These are phyloP conservation scores for Metschnikowia gelsemii DNA, from an alignment of 805 yeast species.

Conservation along the genomic window DNA sequence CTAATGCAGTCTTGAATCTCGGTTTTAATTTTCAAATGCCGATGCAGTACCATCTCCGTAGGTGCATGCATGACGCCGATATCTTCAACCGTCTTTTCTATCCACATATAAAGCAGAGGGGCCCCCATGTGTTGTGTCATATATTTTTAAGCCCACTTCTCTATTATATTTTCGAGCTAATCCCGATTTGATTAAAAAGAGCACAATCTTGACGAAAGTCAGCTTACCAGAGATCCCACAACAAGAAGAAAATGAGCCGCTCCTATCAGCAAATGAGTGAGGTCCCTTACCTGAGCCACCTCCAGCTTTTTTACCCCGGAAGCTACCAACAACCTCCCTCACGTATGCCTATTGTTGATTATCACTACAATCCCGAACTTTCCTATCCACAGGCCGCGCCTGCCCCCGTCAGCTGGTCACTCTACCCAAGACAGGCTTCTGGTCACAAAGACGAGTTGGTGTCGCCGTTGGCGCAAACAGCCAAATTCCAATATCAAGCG, in stretches of 20 bases:
- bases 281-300: constrained; percentile 5
- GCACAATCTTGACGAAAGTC: no score
- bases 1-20: background rate
- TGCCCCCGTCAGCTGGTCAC: constrained; percentile 1
- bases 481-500: constrained; percentile 2
- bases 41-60: constrained; percentile 2
- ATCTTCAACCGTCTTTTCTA: background rate
- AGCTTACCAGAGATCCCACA: background rate
- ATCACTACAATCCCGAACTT: constrained; percentile 6
- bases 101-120: constrained; percentile 7
- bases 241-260: background rate
- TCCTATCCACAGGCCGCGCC: constrained; percentile 8
- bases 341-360: constrained; percentile 6
- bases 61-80: constrained; percentile 8
- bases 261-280: constrained; percentile 4
- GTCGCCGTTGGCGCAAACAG: constrained; percentile 9
- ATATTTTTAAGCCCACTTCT: constrained; percentile 1
- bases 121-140: background rate
- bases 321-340: constrained; percentile 2
- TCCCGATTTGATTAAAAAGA: no score
- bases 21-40: constrained; percentile 3
- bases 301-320: constrained; percentile 2
- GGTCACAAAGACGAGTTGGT: constrained; percentile 7
- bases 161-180: no score
- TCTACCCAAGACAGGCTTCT: constrained; percentile 1